These are phyloP conservation scores for Letharia lupina DNA, from an alignment of 495 filamentous ascomycete species.

Conservation along the genomic window DNA sequence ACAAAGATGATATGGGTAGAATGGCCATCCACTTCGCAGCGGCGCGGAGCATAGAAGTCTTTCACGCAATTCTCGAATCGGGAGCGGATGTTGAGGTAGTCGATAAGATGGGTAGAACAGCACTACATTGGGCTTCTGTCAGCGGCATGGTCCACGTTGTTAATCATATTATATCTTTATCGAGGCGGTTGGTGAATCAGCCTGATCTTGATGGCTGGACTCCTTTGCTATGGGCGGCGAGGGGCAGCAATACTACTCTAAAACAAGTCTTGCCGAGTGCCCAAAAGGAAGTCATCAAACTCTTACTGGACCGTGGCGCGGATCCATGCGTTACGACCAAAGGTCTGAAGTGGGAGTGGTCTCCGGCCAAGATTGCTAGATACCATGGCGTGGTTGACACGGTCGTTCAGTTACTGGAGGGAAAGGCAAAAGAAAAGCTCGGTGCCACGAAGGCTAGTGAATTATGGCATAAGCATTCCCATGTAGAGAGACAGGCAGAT, in stretches of 20 bases:
- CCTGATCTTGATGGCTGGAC: background rate
- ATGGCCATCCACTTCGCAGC: background rate
- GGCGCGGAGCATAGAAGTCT: background rate
- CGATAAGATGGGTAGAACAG: background rate
- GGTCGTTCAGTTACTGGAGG: too few relatives aligned
- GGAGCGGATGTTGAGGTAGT: background rate
- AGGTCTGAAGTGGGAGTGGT: background rate
- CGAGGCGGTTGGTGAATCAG: background rate
- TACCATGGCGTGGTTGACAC: too few relatives aligned
- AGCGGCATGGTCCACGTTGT: background rate
- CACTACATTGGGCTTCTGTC: background rate
- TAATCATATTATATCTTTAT: background rate
- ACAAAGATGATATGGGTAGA: background rate
- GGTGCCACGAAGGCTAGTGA: too few relatives aligned
- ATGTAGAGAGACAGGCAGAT: too few relatives aligned
- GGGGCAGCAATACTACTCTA: background rate
- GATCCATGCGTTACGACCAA: background rate
- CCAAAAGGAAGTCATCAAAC: constrained; percentile 1
- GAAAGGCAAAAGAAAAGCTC: too few relatives aligned
- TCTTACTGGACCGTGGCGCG: background rate
- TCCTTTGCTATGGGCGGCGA: background rate
- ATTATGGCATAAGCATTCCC: too few relatives aligned
- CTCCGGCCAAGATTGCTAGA: too few relatives aligned
- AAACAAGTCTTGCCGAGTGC: background rate
- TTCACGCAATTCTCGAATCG: background rate